phyloP scores from a whole-genome alignment of 129 eudicot species.

The Saussurea involucrata region DNA sequence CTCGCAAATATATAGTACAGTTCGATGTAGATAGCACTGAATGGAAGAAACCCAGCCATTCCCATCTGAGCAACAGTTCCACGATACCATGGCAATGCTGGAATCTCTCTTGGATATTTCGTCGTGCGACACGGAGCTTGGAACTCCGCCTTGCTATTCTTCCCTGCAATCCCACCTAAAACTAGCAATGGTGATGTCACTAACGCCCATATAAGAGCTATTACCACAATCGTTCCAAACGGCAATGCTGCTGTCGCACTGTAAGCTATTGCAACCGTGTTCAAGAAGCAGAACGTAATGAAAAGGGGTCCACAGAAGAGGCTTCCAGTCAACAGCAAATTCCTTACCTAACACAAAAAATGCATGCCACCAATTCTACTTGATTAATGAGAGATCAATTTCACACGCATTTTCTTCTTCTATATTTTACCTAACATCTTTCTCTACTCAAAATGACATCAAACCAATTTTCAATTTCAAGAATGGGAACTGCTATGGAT shows the following conservation, averaged over 20 bases:
- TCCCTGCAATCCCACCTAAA: conserved; percentile 69
- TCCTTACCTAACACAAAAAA: conserved; percentile 49
- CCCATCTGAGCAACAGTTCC: conserved; percentile 77
- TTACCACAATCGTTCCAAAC: conserved; percentile 64
- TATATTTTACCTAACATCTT: background rate
- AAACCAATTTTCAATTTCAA: background rate
- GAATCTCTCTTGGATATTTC: conserved; percentile 70
- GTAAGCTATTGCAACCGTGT: conserved; percentile 60
- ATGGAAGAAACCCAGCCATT: conserved; percentile 81
- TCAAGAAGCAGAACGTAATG: conserved; percentile 61
- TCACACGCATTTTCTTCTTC: background rate
- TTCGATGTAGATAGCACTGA: conserved; percentile 75
- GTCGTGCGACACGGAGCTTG: conserved; percentile 73
- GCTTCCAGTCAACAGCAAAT: conserved; percentile 54
- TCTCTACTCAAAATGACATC: background rate
- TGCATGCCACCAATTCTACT: background rate
- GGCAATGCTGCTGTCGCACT: conserved; percentile 70
- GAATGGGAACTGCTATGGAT: too few relatives aligned
- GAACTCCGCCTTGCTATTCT: conserved; percentile 65
- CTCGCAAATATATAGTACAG: conserved; percentile 79
- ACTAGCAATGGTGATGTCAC: conserved; percentile 72
- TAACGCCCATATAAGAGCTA: conserved; percentile 58
- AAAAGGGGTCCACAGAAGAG: conserved; percentile 65
- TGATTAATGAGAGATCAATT: background rate
- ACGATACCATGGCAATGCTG: conserved; percentile 75